Percentiles rank a stretch among this genome's conserved stretches.
phyloP scores from a whole-genome alignment of 1,284 basidiomycete genomes.

The Hemileia vastatrix region DNA sequence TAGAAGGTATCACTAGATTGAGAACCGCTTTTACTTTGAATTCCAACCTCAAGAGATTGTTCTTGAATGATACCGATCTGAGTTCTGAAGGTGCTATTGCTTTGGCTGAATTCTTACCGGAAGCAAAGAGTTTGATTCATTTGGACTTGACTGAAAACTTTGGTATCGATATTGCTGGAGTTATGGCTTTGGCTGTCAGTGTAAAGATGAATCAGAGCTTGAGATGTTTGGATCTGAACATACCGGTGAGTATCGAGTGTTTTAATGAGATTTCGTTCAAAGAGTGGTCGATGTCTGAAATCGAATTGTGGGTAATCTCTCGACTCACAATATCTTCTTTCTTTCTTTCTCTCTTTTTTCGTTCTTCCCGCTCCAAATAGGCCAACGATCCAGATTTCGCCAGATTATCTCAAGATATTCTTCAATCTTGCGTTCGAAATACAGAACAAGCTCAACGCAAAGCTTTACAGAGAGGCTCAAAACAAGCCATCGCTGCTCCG shows the following conservation, averaged over 20 bases:
- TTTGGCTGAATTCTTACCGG: constrained; percentile 88
- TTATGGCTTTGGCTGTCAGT: constrained; percentile 78
- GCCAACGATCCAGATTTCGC: constrained; percentile 79
- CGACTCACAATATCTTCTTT: constrained; percentile 4
- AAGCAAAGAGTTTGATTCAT: constrained; percentile 73
- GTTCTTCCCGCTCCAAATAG: too few species aligned
- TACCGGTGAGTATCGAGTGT: constrained; percentile 50
- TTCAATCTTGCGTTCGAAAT: constrained; percentile 64
- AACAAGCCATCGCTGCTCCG: constrained; percentile 46
- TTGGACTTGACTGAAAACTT: constrained; percentile 50
- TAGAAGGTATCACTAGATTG: constrained; percentile 67
- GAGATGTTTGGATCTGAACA: constrained; percentile 84
- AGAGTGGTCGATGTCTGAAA: neutral
- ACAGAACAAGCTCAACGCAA: constrained; percentile 55
- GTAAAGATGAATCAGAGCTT: constrained; percentile 70
- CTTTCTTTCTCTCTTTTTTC: constrained; percentile 4
- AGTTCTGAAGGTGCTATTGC: constrained; percentile 80
- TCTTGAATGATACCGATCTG: constrained; percentile 73
- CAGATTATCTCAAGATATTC: constrained; percentile 47
- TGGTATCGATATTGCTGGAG: constrained; percentile 73
- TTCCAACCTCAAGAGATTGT: constrained; percentile 78
- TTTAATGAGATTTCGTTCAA: neutral
- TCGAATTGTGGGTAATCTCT: neutral
- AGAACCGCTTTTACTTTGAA: constrained; percentile 86
- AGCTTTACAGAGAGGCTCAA: too few species aligned